phyloP scores from a whole-genome alignment of 148 eudicot species.

The Spergularia marina region DNA sequence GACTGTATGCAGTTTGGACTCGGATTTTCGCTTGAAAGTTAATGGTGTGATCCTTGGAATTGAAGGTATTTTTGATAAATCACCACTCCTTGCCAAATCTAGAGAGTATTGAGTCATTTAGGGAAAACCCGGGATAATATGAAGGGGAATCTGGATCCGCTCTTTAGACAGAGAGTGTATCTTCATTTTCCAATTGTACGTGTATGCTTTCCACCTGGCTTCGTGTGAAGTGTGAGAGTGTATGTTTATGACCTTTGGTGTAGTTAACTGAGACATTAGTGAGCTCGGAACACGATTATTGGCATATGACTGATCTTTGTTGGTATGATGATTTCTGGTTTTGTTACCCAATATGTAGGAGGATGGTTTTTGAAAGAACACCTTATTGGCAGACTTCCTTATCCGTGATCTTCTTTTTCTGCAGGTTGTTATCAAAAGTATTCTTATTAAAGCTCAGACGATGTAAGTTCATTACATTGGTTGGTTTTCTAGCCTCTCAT shows the following conservation, averaged over 20 bases:
- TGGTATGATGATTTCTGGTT: background rate
- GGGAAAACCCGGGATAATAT: background rate
- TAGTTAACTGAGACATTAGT: background rate
- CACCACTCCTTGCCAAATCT: background rate
- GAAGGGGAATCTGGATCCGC: background rate
- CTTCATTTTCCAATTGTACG: background rate
- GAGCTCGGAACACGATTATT: background rate
- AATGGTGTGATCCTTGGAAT: background rate
- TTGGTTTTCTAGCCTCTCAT: background rate
- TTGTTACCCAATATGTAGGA: background rate
- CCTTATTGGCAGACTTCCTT: background rate
- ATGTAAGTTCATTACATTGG: conserved; percentile 24
- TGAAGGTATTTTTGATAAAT: background rate
- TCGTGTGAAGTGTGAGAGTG: background rate
- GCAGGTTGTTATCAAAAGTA: conserved; percentile 25
- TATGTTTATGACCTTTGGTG: background rate
- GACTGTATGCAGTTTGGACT: background rate
- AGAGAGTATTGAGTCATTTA: background rate
- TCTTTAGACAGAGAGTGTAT: too few relatives aligned
- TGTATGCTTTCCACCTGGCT: background rate
- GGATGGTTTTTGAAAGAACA: background rate
- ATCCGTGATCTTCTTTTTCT: conserved; percentile 1
- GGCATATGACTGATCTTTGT: background rate
- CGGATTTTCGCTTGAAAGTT: background rate
- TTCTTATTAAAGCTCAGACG: conserved; percentile 24